phyloP scores from a whole-genome alignment of 345 rosid species.

The Hibiscus tridactylites region DNA sequence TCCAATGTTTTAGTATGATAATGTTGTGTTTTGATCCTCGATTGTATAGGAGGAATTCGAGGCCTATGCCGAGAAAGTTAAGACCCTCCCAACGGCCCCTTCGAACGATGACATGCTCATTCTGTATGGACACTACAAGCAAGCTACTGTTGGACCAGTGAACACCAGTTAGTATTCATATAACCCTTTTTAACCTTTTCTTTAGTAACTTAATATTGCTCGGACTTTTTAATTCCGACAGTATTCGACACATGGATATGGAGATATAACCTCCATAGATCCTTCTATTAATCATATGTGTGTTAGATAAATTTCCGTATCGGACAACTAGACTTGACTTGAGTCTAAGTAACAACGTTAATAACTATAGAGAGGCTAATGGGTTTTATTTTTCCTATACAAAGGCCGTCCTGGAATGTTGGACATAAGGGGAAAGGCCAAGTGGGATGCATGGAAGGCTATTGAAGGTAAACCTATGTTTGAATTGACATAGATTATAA shows the following conservation, averaged over 20 bases:
- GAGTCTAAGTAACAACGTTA: too few relatives aligned
- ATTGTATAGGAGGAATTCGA: slow-evolving; percentile 50
- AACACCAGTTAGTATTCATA: slow-evolving; percentile 43
- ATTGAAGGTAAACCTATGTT: slow-evolving; percentile 50
- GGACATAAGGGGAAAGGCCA: slow-evolving; percentile 66
- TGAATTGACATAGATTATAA: not conserved
- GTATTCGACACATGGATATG: too few relatives aligned
- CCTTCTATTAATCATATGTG: too few relatives aligned
- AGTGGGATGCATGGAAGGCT: slow-evolving; percentile 99
- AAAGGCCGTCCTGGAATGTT: slow-evolving; percentile 92
- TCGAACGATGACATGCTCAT: slow-evolving; percentile 57
- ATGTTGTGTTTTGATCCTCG: not conserved
- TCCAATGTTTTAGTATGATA: too few relatives aligned
- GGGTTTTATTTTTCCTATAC: not conserved
- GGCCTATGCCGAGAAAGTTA: slow-evolving; percentile 46
- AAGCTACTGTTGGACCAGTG: slow-evolving; percentile 68
- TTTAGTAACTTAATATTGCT: not conserved
- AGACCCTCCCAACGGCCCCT: slow-evolving; percentile 44
- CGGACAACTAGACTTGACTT: too few relatives aligned
- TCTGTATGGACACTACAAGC: slow-evolving; percentile 64
- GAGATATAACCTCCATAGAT: too few relatives aligned
- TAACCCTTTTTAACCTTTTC: not conserved
- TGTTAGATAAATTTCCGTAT: too few relatives aligned
- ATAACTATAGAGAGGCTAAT: not conserved
- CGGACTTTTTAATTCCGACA: too few relatives aligned